Base-by-base conservation (phyloP, 2,329 filamentous ascomycete genomes). In the Sphaerulina populicola region DNA sequence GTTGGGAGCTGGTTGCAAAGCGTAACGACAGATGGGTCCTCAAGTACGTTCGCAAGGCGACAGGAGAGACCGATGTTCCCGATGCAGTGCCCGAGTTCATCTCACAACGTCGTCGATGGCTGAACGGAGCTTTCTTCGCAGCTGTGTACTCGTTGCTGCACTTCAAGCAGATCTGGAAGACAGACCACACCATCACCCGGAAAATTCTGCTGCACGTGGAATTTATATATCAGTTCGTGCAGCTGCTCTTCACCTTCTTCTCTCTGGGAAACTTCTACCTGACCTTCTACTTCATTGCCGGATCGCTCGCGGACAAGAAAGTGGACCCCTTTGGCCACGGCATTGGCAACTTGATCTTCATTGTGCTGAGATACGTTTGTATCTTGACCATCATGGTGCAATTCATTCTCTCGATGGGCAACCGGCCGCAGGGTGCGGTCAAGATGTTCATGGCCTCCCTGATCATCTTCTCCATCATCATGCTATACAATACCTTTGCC, bases 81-180 rank as follows among this genome's bases (percentile, higher is more conserved):
- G 93, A 98, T 69, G 72, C 87, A 7, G 87, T 98, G 1, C 90
- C 94, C 1, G 93, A 98, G 63, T 98, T 98, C 65, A 90, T 98
- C 64, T 97, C 90, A 0, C 93, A 98, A 66, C 85, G 93, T 65
- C 82, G 93, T 66, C 82, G 93, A 69, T 98, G 93, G 93, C 82
- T 98, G 56, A 98, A 98, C 68, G 93, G 93, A 66, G 93, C 93
- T 59, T 98, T 98, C 75, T 98, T 98, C 68, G 94, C 93, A 0
- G 93, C 93, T 39, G 90, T 97, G 47, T 98, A 97, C 75, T 97
- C 91, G 1, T 81, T 97, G 2, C 86, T 96, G 38, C 93, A 98
- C 71, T 95, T 91, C 69, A 83, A 80, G 61, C 94, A 98, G 70
- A 83, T 98, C 64, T 94, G 91, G 86, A 71, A 73, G 21, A 98